These are phyloP conservation scores for Cladosporium oxysporum DNA, from an alignment of 2,329 filamentous ascomycete genomes.

Conservation along the genomic window DNA sequence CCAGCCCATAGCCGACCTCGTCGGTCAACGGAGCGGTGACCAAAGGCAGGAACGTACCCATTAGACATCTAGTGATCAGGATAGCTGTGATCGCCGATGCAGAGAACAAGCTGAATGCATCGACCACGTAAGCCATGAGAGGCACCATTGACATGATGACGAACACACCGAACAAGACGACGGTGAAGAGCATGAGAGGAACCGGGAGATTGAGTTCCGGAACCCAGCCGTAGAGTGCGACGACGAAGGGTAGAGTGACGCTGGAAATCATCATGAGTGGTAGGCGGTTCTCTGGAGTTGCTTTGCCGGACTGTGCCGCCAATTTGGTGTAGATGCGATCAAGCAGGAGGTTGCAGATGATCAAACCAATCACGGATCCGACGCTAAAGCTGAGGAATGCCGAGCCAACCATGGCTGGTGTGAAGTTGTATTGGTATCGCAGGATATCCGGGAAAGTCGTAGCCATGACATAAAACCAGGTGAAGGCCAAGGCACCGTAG, in stretches of 20 bases:
- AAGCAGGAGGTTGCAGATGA: constrained; percentile 38
- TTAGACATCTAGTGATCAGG: constrained; percentile 46
- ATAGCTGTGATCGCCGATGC: constrained; percentile 49
- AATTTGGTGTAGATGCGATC: constrained; percentile 41
- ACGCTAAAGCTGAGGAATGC: constrained; percentile 57
- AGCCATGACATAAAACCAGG: constrained; percentile 50
- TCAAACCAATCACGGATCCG: constrained; percentile 44
- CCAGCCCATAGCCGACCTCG: constrained; percentile 45
- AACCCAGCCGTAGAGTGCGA: constrained; percentile 62
- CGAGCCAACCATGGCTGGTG: constrained; percentile 54
- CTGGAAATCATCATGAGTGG: constrained; percentile 59
- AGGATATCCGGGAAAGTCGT: constrained; percentile 49
- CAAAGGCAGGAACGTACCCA: constrained; percentile 48
- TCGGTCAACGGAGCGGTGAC: constrained; percentile 46
- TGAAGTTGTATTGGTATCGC: constrained; percentile 44
- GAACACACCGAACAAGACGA: constrained; percentile 52
- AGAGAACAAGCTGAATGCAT: constrained; percentile 48
- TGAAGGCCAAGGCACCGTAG: constrained; percentile 46
- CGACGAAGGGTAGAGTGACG: constrained; percentile 53
- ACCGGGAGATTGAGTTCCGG: constrained; percentile 54
- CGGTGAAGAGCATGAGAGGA: constrained; percentile 58
- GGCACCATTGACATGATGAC: constrained; percentile 47
- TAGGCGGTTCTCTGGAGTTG: constrained; percentile 62
- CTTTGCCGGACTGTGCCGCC: constrained; percentile 30
- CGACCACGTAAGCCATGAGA: constrained; percentile 49